Evolutionary conservation across 441 rosid species (phyloP).

Genomic region (Flueggea neowawraea): DNA sequence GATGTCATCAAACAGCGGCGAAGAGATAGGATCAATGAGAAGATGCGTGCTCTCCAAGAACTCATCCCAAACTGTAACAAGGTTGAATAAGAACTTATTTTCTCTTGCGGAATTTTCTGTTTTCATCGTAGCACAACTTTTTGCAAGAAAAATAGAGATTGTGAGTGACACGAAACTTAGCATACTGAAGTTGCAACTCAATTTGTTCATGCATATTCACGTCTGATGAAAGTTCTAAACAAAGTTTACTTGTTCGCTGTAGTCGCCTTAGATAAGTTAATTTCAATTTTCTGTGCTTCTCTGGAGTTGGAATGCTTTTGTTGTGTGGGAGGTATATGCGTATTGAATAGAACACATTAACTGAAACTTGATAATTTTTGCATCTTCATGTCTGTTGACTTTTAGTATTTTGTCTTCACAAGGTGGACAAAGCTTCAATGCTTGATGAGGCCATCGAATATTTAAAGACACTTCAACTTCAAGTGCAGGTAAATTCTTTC

Average conservation of each 20-base stretch:
- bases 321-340: no score
- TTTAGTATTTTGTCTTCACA: slow-evolving; percentile 17
- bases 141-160: neutral
- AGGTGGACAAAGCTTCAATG: slow-evolving; percentile 94
- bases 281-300: no score
- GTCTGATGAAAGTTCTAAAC: no score
- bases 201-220: no score
- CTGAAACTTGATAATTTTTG: neutral
- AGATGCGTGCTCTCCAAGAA: slow-evolving; percentile 91
- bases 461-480: slow-evolving; percentile 77
- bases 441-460: slow-evolving; percentile 83
- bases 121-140: neutral
- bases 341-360: neutral
- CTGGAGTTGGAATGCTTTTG: no score
- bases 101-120: no score
- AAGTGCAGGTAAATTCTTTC: slow-evolving; percentile 56
- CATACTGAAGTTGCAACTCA: no score
- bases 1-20: slow-evolving; percentile 51
- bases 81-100: slow-evolving; percentile 27
- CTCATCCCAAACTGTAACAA: slow-evolving; percentile 93
- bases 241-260: no score
- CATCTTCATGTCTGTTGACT: neutral
- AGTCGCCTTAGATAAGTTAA: no score
- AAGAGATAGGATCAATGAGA: slow-evolving; percentile 88
- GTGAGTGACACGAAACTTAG: neutral